Evolutionary conservation across 306 rosid genomes (phyloP).

Genomic region (Gastrolobium villosum): DNA sequence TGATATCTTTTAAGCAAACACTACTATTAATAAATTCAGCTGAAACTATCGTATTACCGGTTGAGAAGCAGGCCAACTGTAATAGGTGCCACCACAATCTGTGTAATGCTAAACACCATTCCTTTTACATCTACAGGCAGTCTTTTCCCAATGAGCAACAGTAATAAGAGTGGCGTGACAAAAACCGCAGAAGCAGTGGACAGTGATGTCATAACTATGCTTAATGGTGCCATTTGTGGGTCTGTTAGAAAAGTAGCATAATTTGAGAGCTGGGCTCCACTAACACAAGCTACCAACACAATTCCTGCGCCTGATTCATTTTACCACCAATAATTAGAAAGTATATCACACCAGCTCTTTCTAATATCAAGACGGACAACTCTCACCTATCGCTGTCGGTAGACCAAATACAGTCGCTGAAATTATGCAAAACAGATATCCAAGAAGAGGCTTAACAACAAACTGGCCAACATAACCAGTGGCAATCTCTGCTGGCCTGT

Average conservation of each 20-base stretch:
- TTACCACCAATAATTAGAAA: slow-evolving; percentile 52
- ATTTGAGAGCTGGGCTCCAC: slow-evolving; percentile 97
- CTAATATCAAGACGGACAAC: slow-evolving; percentile 42
- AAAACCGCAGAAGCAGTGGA: slow-evolving; percentile 95
- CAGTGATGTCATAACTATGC: slow-evolving; percentile 94
- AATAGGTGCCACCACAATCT: slow-evolving; percentile 91
- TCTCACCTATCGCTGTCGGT: slow-evolving; percentile 83
- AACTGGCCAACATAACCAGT: slow-evolving; percentile 92
- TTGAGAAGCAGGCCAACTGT: slow-evolving; percentile 86
- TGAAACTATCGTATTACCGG: slow-evolving; percentile 57
- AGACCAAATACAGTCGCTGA: slow-evolving; percentile 73
- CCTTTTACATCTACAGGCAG: slow-evolving; percentile 95
- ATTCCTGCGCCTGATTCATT: slow-evolving; percentile 88
- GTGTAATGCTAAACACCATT: slow-evolving; percentile 91
- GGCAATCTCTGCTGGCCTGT: slow-evolving; percentile 76
- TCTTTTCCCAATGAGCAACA: slow-evolving; percentile 93
- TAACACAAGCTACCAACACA: slow-evolving; percentile 90
- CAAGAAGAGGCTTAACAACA: slow-evolving; percentile 87
- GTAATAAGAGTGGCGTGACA: slow-evolving; percentile 82
- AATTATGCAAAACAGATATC: slow-evolving; percentile 78
- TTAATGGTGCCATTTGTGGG: slow-evolving; percentile 88
- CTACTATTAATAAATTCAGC: slow-evolving; percentile 26
- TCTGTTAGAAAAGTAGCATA: slow-evolving; percentile 94
- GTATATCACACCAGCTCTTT: slow-evolving; percentile 28
- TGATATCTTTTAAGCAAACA: slow-evolving; percentile 36